Conservation (phyloP, 2,329 filamentous ascomycete species). For the Penicillium oxalicum region DNA sequence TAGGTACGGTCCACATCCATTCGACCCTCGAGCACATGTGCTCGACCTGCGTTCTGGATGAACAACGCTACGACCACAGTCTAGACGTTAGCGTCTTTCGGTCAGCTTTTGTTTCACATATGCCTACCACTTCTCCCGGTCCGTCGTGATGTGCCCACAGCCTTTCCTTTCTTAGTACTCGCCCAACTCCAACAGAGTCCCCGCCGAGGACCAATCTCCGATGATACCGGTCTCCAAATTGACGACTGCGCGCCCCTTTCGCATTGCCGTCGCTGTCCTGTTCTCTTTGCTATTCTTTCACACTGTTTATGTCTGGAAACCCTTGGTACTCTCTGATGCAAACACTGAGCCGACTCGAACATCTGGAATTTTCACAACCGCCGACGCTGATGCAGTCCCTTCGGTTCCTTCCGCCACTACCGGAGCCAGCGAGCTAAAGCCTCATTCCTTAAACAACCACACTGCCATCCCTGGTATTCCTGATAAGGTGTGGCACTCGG, state of each 20-base stretch:
- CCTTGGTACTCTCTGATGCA: not conserved
- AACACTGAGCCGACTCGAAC: not conserved
- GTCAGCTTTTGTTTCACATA: too few relatives aligned
- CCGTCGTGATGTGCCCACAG: too few relatives aligned
- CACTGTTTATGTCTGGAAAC: not conserved
- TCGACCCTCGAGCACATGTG: too few relatives aligned
- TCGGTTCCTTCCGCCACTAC: not conserved
- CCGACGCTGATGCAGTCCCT: not conserved
- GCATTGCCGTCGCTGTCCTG: not conserved
- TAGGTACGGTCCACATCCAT: too few relatives aligned
- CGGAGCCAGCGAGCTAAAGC: not conserved
- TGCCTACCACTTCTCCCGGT: too few relatives aligned
- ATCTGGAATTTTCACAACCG: not conserved
- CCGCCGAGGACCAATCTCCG: not conserved
- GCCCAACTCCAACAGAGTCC: not conserved
- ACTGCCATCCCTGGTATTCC: slow-evolving; percentile 5
- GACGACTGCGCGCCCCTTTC: not conserved
- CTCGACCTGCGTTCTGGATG: too few relatives aligned
- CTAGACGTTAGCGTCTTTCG: too few relatives aligned
- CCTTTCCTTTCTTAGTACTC: too few relatives aligned
- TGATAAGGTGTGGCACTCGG: slow-evolving; percentile 18
- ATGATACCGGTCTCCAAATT: not conserved
- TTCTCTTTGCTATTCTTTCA: not conserved
- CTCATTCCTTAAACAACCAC: not conserved
- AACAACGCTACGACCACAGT: too few relatives aligned